Evolutionary conservation across 164 flowering plant species (phyloP), one percentile per base, ranked within the genome.

Genomic region (Cinnamomum chago): DNA sequence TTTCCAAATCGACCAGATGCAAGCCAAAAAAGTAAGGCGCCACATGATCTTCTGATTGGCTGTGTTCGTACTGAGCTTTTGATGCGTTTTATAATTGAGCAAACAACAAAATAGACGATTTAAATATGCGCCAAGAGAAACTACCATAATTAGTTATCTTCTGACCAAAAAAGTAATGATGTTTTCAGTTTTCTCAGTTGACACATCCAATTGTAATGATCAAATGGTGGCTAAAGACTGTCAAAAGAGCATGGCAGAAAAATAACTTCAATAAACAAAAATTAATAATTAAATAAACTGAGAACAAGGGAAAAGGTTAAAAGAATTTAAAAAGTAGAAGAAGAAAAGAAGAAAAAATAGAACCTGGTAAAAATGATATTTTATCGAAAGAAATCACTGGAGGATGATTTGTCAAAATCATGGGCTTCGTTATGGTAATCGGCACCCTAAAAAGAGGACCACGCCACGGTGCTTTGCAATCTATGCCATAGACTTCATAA

Each of bases 361-460:
- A 66, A 95, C 98, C 97, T 85, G 99, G 94, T 64, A 74, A 13
- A 81, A 95, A 93, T 72, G 86, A 69, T 92, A 93, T 83, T 76
- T 84, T 86, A 40, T 87, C 62, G 77, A 88, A 87, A 20, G 88
- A 78, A 77, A 89, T 50, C 30, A 79, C 50, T 5, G 97, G 95
- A 72, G 92, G 90, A 60, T 78, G 83, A 76, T 70, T 82, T 47
- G 73, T 77, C 28, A 95, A 84, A 74, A 78, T 72, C 65, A 73
- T 83, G 58, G 99, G 94, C 79, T 92, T 95, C 77, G 89, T 87
- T 76, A 95, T 88, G 58, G 99, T 95, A 67, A 95, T 80, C 2
- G 98, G 97, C 75, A 93, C 86, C 83, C 94, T 85, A 84, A 95
- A 95, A 68, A 92, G 84, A 71, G 98, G 93, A 51, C 99, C 98